These are phyloP conservation scores for Lentinula boryana DNA, from an alignment of 768 basidiomycete species.

Conservation along the genomic window DNA sequence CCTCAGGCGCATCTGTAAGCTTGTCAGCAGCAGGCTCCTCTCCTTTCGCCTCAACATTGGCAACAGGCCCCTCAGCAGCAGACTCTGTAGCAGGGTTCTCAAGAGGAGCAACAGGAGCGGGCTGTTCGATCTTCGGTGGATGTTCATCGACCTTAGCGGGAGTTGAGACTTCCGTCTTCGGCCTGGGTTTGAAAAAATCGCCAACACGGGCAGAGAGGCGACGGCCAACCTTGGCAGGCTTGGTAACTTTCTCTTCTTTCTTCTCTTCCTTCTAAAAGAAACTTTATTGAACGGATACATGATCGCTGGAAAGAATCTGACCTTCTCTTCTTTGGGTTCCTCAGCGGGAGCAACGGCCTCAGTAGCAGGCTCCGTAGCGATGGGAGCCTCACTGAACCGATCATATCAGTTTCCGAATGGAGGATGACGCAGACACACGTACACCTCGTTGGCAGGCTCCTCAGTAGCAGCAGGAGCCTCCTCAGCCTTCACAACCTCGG, in stretches of 20 bases:
- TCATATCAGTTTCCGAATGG: not conserved
- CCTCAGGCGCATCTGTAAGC: conserved; percentile 37
- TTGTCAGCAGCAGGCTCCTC: conserved; percentile 21
- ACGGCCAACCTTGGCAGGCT: conserved; percentile 61
- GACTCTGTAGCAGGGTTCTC: conserved; percentile 66
- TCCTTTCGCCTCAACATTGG: conserved; percentile 22
- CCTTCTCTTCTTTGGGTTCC: conserved; percentile 67
- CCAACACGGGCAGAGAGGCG: conserved; percentile 81
- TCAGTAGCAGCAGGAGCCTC: conserved; percentile 26
- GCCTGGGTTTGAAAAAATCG: conserved; percentile 76
- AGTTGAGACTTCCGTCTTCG: conserved; percentile 54
- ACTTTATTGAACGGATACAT: not conserved
- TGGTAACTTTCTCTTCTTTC: conserved; percentile 41
- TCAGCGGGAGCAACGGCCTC: conserved; percentile 34
- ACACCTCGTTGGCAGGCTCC: conserved; percentile 64
- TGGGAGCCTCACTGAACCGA: conserved; percentile 4
- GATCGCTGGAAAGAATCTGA: conserved; percentile 14
- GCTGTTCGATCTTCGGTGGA: conserved; percentile 85
- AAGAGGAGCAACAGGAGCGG: conserved; percentile 74
- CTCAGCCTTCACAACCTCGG: conserved; percentile 32
- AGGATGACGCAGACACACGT: not conserved
- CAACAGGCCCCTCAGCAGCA: conserved; percentile 24
- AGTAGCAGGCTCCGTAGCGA: conserved; percentile 23
- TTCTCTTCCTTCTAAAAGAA: conserved; percentile 36
- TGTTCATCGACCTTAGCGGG: conserved; percentile 85